Evolutionary conservation across 257 asterid genomes (phyloP), one percentile per base, ranked within the genome.

Genomic region (Penstemon newberryi): DNA sequence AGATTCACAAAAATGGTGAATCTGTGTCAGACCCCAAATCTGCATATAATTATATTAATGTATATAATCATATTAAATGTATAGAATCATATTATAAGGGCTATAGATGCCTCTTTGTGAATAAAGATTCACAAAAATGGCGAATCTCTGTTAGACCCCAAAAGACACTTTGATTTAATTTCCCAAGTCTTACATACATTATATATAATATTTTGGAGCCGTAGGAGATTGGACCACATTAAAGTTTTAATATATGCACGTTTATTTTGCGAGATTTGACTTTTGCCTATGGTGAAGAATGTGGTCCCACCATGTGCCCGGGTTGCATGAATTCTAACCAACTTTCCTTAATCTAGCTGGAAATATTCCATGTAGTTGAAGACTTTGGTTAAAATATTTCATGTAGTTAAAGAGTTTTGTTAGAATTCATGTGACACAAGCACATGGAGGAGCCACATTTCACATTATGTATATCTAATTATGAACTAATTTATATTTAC

Each of bases 381-480:
- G 33, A 25, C 33, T 25, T 25, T 25, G 33, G 33, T 25, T 25
- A 25, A 25, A 25, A 25, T 25, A 25, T 25, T 25, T 1, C 33
- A 25, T 25, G 33, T 25, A 25, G 33, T 25, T 25, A 25, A 25
- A 25, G 33, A 25, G 2, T 25, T 25, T 25, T 1, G 8, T 12
- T 45, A 56, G 72, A 58, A 65, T 65, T 73, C 72, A 65, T 44
- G 72, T 19, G 63, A 41, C 77, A 80, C 3, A 11, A 63, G 72
- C 84, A 72, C 69, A 66, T 73, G 80, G 73, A 11, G 64, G 52
- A 52, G 8, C 71, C 11, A 2, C 25, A 11, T 19, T 37, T 13
- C 15, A 3, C 4, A 49, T 10, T 9, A 12, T 49, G 33, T 2
- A 25, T 2, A 25, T 25, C 33, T 25, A 25, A 25, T 15, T 15